Evolutionary conservation across 83 land plant species (phyloP).

Genomic region (Isoetes engelmannii): DNA sequence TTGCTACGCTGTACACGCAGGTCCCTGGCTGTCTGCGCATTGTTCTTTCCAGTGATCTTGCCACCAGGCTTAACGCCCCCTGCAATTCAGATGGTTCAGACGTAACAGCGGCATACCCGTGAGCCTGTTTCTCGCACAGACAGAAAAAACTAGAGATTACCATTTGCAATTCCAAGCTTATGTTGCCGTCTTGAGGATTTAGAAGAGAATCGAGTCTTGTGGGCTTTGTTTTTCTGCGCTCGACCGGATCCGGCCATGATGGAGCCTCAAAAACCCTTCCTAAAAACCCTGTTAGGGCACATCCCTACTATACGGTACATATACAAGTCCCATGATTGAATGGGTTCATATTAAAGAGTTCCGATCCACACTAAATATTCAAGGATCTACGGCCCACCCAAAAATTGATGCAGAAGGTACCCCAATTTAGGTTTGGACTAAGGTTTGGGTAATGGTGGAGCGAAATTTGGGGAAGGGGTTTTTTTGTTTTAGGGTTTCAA

Average conservation of each 20-base stretch:
- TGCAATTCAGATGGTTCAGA: not conserved
- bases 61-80: not conserved
- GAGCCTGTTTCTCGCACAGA: not conserved
- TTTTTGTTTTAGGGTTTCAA: no score
- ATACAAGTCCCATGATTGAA: no score
- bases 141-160: not conserved
- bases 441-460: no score
- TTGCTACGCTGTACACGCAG: conserved; percentile 25
- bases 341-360: no score
- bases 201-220: conserved; percentile 9
- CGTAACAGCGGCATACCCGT: not conserved
- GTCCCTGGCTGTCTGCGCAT: conserved; percentile 20
- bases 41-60: conserved; percentile 13
- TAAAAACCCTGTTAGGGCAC: not conserved
- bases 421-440: no score
- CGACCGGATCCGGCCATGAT: conserved; percentile 1
- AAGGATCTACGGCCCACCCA: no score
- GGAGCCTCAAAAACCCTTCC: not conserved
- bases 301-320: no score
- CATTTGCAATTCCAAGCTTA: not conserved
- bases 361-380: no score
- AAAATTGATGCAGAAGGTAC: no score
- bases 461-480: no score
- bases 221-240: conserved; percentile 13
- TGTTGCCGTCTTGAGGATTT: conserved; percentile 7